These are phyloP conservation scores for Flaveria brownii DNA, from an alignment of 129 eudicot species.

Conservation along the genomic window DNA sequence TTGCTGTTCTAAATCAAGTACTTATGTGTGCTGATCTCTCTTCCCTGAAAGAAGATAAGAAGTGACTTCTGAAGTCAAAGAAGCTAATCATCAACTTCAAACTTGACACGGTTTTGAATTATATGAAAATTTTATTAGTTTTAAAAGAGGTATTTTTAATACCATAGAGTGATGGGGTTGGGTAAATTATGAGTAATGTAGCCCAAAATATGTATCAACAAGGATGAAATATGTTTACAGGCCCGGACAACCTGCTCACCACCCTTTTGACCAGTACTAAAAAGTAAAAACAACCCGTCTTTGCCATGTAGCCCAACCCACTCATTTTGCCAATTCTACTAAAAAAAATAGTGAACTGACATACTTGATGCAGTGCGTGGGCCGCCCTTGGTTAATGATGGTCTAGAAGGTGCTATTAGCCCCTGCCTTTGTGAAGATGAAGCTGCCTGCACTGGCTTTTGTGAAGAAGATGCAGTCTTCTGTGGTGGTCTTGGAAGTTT, in stretches of 20 bases:
- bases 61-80: conserved; percentile 22
- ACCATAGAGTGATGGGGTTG: neutral
- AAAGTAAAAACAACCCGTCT: neutral
- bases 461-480: conserved; percentile 51
- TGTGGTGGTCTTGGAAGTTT: conserved; percentile 62
- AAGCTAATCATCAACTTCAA: conserved; percentile 2
- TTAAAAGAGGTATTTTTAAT: neutral
- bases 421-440: conserved; percentile 34
- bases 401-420: conserved; percentile 52
- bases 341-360: conserved; percentile 5
- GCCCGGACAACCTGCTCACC: neutral
- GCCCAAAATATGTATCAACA: neutral
- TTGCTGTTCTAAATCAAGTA: neutral
- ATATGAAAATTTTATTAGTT: neutral
- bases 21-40: conserved; percentile 10
- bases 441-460: neutral
- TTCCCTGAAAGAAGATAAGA: conserved; percentile 4
- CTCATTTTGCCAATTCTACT: neutral
- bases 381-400: conserved; percentile 48
- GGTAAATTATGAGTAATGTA: neutral
- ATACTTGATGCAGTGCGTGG: conserved; percentile 56
- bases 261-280: too few species aligned
- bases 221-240: neutral
- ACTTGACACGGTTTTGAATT: conserved; percentile 6
- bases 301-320: neutral